Base-by-base conservation (phyloP, 371 early-diverging fungal genomes). In the Coemansia sp. region DNA sequence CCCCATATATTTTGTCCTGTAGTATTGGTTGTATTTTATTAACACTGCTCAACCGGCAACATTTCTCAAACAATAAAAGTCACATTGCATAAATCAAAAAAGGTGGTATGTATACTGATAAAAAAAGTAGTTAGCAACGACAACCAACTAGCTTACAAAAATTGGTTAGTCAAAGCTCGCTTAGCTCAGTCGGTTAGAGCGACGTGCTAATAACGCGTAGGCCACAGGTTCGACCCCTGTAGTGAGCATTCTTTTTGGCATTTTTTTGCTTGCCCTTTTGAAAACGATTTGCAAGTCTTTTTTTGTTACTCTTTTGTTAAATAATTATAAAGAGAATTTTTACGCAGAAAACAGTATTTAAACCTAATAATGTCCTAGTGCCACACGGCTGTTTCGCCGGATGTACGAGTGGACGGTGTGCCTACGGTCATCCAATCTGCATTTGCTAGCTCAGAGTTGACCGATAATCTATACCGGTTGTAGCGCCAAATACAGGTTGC, bases 101-200 rank as follows among this genome's bases (percentile, higher is more conserved):
- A 36, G 0, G 36, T 36, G 32, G 9, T 32, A 32, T 36, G 2
- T 36, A 36, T 11, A 3, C 36, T 36, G 11, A 3, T 36, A 2
- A 36, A 9, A n/a, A n/a, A n/a, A 3, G 3, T 23, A 23, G 15
- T n/a, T n/a, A 44, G 44, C 5, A 44, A 4, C 13, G n/a, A 44
- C n/a, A 6, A n/a, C 15, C 2, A n/a, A 44, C n/a, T 44, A 44
- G 44, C 44, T 44, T n/a, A 23, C 2, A 15, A 44, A 44, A 44
- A 15, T 44, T 9, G 3, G 36, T 0, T 36, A 1, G 36, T 36
- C 36, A 11, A 11, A 11, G 69, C 73, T 69, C 69, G 61, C 69
- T 69, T 73, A 69, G 73, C 73, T 73, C 73, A 73, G 74, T 69
- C 66, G 74, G 74, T 73, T 69, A 73, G 74, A 73, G 74, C 74